Evolutionary conservation across 441 rosid genomes (phyloP), one percentile per base, ranked within the genome.

Genomic region (Pelargonium australe): DNA sequence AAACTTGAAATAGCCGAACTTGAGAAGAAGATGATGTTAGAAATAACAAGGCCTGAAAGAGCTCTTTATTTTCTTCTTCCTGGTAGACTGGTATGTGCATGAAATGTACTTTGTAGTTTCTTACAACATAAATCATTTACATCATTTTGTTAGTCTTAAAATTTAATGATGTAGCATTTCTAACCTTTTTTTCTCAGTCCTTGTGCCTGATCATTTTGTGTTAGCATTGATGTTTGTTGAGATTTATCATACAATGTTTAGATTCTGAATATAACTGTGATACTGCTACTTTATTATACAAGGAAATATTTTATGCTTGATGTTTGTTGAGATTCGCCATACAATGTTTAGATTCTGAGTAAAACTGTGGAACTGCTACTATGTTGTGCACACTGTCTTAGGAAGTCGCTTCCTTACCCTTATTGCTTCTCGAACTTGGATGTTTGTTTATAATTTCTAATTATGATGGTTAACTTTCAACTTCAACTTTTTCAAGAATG

Each of bases 21-120:
- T 69, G 97, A 95, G 85, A 91, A 88, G 83, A 95, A 87, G 86
- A 78, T 95, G 88, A 90, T 88, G 97, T 71, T 84, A 67, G 97
- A 90, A 79, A 89, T 95, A 72, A 90, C 86, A 73, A 86, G 96
- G 85, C 99, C 99, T 77, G 99, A 95, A 84, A 55, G 61, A 55
- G 23, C 10, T 55, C 61, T 55, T 20, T 55, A 55, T 55, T 55
- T 55, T 55, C 61, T 57, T 57, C 62, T 57, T 57, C 62, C 62
- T 57, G 62, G 62, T 57, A 57, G 62, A 57, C 62, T 57, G 62
- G 62, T 57, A 57, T 16, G 62, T 57, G 28, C 19, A 57, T 57
- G 8, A 5, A 57, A 57, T 7, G 60, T 53, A 4, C 8, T 7
- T 16, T 53, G 60, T 53, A 16, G 20, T 53, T 53, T 17, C 16